Evolutionary conservation across 805 yeast species (phyloP).

Genomic region (Yarrowia osloensis): DNA sequence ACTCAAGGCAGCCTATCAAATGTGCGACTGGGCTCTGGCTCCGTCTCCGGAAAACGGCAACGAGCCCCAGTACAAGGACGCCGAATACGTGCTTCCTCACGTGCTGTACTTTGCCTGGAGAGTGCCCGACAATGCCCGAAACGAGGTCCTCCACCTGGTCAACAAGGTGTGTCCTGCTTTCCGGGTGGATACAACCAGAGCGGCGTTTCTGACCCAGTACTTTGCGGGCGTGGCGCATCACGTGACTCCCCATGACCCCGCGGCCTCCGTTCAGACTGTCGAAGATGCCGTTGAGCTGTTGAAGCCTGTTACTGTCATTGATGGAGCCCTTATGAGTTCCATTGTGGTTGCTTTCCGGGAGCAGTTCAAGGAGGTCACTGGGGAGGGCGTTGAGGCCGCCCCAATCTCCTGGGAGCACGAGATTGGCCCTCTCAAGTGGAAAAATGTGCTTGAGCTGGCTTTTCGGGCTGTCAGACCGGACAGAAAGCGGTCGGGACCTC

Average conservation of each 20-base stretch:
- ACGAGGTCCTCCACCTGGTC: slow-evolving; percentile 6
- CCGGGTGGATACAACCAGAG: neutral
- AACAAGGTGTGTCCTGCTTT: slow-evolving; percentile 14
- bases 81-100: slow-evolving; percentile 3
- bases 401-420: neutral
- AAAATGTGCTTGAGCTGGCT: neutral
- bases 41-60: slow-evolving; percentile 19
- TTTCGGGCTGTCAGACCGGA: slow-evolving; percentile 5
- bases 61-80: slow-evolving; percentile 19
- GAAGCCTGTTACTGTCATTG: neutral
- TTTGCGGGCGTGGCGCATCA: neutral
- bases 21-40: slow-evolving; percentile 26
- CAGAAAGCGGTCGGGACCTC: neutral
- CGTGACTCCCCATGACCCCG: neutral
- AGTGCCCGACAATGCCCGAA: neutral
- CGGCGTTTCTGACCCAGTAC: slow-evolving; percentile 3
- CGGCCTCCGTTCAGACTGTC: neutral
- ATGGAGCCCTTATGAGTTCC: slow-evolving; percentile 5
- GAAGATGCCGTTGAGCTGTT: neutral
- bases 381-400: neutral
- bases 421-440: slow-evolving; percentile 8
- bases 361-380: neutral
- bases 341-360: neutral
- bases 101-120: slow-evolving; percentile 21
- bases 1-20: slow-evolving; percentile 10